These are phyloP conservation scores for Musa schizocarpa DNA, from an alignment of 176 grass and related monocot species.

Conservation along the genomic window DNA sequence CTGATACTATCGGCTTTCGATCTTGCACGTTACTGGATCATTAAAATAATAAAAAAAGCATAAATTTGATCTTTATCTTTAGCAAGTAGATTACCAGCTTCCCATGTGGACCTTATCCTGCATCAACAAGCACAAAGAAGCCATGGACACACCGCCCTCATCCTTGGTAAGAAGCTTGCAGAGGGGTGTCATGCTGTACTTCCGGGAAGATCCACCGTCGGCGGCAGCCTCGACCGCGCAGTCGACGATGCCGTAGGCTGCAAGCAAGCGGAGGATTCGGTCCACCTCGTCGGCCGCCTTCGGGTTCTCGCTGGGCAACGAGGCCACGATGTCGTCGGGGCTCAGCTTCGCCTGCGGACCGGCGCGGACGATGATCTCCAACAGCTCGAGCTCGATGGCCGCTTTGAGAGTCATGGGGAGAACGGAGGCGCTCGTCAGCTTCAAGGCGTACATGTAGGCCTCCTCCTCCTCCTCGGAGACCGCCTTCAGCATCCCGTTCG, in stretches of 20 bases:
- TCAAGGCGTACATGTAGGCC: slow-evolving; percentile 26
- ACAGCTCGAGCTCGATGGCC: slow-evolving; percentile 25
- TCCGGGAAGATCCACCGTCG: slow-evolving; percentile 20
- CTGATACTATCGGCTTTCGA: too few relatives aligned
- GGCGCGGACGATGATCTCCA: slow-evolving; percentile 39
- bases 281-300: slow-evolving; percentile 46
- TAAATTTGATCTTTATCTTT: too few relatives aligned
- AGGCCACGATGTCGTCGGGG: not conserved
- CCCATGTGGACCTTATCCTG: slow-evolving; percentile 90
- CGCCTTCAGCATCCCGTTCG: not conserved
- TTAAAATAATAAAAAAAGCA: too few relatives aligned
- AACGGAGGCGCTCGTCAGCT: slow-evolving; percentile 61
- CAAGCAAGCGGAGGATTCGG: slow-evolving; percentile 65
- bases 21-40: too few relatives aligned
- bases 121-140: slow-evolving; percentile 61
- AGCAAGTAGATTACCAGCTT: too few relatives aligned
- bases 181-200: too few relatives aligned
- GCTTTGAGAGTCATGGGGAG: slow-evolving; percentile 8
- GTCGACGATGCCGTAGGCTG: slow-evolving; percentile 47
- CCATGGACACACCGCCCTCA: slow-evolving; percentile 68
- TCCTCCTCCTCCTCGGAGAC: slow-evolving; percentile 25
- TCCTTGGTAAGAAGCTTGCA: slow-evolving; percentile 30
- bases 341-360: slow-evolving; percentile 21
- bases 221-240: slow-evolving; percentile 39
- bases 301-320: slow-evolving; percentile 33